Conservation (phyloP, 495 filamentous ascomycete species). For the Hypoxylon subgilvum region DNA sequence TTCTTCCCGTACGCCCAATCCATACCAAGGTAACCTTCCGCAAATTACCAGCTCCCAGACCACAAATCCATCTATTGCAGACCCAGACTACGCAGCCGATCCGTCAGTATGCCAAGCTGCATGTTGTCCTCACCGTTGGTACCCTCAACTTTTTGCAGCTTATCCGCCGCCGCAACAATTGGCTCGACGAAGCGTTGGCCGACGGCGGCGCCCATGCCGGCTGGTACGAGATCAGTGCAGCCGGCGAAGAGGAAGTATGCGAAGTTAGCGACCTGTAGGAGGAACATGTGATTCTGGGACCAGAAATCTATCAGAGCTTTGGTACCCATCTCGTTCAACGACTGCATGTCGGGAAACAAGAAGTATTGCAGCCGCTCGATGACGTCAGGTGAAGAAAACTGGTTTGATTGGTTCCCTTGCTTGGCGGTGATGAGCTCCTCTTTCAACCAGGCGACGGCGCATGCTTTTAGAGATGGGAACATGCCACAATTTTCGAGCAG, state of each 20-base stretch:
- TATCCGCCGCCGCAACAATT: slow-evolving; percentile 49
- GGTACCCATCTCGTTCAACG: slow-evolving; percentile 36
- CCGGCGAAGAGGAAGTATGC: slow-evolving; percentile 58
- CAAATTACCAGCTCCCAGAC: no score
- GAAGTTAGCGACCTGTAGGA: slow-evolving; percentile 57
- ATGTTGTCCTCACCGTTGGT: slow-evolving; percentile 30
- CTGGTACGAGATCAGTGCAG: slow-evolving; percentile 48
- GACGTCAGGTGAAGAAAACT: slow-evolving; percentile 64
- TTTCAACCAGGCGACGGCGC: slow-evolving; percentile 85
- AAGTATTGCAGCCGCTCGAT: slow-evolving; percentile 54
- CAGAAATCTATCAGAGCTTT: slow-evolving; percentile 44
- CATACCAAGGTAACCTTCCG: no score
- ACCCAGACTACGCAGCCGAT: slow-evolving; percentile 41
- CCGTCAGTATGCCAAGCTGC: slow-evolving; percentile 47
- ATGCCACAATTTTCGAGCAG: slow-evolving; percentile 83
- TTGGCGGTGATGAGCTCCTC: slow-evolving; percentile 72
- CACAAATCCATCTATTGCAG: no score
- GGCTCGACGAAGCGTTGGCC: slow-evolving; percentile 61
- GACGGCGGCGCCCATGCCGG: slow-evolving; percentile 52
- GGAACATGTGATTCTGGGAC: slow-evolving; percentile 46
- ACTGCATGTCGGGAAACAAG: slow-evolving; percentile 49
- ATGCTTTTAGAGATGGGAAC: slow-evolving; percentile 76
- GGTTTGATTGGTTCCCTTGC: slow-evolving; percentile 43
- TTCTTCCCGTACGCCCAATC: no score
- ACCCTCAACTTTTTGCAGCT: slow-evolving; percentile 48